These are phyloP conservation scores for Phlyctochytrium arcticum DNA, from an alignment of 192 early-diverging fungal genomes.

Conservation along the genomic window DNA sequence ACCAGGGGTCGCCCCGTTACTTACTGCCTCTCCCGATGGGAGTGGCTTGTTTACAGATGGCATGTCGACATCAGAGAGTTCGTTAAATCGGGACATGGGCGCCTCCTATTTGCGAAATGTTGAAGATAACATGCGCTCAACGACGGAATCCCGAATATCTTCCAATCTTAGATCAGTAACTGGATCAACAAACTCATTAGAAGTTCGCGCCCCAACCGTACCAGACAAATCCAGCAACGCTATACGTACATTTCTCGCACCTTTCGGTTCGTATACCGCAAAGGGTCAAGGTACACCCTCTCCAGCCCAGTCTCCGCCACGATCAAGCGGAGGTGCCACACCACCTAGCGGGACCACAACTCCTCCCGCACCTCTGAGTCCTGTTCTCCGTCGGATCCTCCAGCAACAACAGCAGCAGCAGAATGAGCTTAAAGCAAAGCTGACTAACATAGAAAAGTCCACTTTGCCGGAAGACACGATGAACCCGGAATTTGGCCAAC, in stretches of 20 bases:
- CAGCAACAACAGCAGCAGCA: conserved; percentile 18
- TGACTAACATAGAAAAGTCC: no score
- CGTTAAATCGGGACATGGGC: no score
- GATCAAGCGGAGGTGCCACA: background rate
- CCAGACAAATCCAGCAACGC: no score
- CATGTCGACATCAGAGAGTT: no score
- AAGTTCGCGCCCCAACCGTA: no score
- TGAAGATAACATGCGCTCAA: no score
- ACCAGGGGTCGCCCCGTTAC: background rate
- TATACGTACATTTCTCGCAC: background rate
- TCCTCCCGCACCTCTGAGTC: background rate
- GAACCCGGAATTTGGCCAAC: conserved; percentile 22
- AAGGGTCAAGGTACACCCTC: background rate
- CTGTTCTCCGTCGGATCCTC: conserved; percentile 15
- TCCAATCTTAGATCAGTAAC: no score
- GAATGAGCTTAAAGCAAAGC: conserved; percentile 13
- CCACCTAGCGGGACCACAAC: background rate
- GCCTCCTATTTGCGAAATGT: no score
- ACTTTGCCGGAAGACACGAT: conserved; percentile 12
- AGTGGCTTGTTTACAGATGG: no score
- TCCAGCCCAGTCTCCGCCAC: background rate
- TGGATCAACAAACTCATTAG: no score
- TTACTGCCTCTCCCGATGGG: conserved; percentile 1
- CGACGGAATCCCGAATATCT: no score
- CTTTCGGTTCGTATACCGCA: background rate